Evolutionary conservation across 108 stramenopile genomes (phyloP).

Genomic region (Epithemia pelagica): DNA sequence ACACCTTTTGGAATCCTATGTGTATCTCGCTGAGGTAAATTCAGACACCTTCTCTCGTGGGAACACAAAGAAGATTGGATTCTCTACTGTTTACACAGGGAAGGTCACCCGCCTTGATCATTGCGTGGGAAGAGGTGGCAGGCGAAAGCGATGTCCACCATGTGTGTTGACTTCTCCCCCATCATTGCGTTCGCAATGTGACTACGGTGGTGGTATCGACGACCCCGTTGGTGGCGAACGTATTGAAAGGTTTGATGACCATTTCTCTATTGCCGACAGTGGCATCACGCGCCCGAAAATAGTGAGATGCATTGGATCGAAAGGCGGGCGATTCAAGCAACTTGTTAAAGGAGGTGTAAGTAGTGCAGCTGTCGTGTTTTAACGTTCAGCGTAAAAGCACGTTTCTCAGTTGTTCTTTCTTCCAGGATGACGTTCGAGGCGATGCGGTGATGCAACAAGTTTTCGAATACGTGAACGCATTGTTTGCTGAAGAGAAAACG

Average conservation of each 20-base stretch:
- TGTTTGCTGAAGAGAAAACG: conserved; percentile 37
- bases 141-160: conserved; percentile 28
- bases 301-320: conserved; percentile 68
- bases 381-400: too few species aligned
- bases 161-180: conserved; percentile 68
- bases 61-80: conserved; percentile 34
- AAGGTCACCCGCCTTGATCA: conserved; percentile 18
- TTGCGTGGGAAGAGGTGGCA: conserved; percentile 23
- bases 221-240: conserved; percentile 65
- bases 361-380: neutral
- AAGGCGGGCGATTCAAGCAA: conserved; percentile 67
- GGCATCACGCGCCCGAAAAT: conserved; percentile 88
- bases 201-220: conserved; percentile 62
- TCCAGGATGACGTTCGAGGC: conserved; percentile 88
- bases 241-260: conserved; percentile 52
- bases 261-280: conserved; percentile 69
- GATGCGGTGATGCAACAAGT: conserved; percentile 98
- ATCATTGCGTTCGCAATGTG: conserved; percentile 37
- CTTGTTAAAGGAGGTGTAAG: conserved; percentile 78
- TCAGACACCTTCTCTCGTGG: conserved; percentile 35
- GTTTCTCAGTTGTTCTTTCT: too few species aligned
- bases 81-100: conserved; percentile 16
- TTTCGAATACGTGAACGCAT: conserved; percentile 82
- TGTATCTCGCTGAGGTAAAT: conserved; percentile 45
- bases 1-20: conserved; percentile 53